These are phyloP conservation scores for Pseudogymnoascus destructans DNA, from an alignment of 2,329 filamentous ascomycete genomes.

Conservation along the genomic window DNA sequence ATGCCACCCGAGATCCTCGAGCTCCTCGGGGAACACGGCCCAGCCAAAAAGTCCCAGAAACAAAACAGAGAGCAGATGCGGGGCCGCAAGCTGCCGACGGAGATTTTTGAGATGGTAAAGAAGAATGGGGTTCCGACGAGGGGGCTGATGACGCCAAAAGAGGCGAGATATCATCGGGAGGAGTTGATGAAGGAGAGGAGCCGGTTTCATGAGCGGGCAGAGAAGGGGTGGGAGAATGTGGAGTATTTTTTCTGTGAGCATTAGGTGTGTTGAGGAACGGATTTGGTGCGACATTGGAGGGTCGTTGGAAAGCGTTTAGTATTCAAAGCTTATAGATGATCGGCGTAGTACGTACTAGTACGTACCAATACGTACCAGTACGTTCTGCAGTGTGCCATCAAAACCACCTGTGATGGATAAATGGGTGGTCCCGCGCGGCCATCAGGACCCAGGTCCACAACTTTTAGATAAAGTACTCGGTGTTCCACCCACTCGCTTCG, in stretches of 20 bases:
- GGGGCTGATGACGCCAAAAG: neutral
- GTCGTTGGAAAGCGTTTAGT: too few relatives aligned
- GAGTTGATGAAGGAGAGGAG: slow-evolving; percentile 6
- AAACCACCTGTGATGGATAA: too few relatives aligned
- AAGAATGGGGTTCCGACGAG: neutral
- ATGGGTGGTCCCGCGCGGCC: too few relatives aligned
- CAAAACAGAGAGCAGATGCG: neutral
- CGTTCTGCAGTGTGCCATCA: too few relatives aligned
- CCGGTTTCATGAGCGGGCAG: neutral
- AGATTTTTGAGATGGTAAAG: slow-evolving; percentile 9
- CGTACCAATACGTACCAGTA: too few relatives aligned
- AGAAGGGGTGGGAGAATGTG: neutral
- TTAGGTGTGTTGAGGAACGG: neutral
- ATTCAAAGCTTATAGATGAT: too few relatives aligned
- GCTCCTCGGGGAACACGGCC: slow-evolving; percentile 14
- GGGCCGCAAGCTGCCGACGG: slow-evolving; percentile 10
- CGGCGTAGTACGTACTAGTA: too few relatives aligned
- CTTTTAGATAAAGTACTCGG: too few relatives aligned
- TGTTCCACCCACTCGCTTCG: too few relatives aligned
- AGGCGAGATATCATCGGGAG: neutral
- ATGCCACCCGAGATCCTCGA: slow-evolving; percentile 23
- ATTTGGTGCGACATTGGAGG: neutral
- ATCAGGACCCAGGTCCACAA: too few relatives aligned
- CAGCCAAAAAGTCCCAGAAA: slow-evolving; percentile 14
- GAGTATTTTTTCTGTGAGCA: slow-evolving; percentile 9